phyloP scores from a whole-genome alignment of 176 grass and related monocot genomes.

The Themeda triandra region DNA sequence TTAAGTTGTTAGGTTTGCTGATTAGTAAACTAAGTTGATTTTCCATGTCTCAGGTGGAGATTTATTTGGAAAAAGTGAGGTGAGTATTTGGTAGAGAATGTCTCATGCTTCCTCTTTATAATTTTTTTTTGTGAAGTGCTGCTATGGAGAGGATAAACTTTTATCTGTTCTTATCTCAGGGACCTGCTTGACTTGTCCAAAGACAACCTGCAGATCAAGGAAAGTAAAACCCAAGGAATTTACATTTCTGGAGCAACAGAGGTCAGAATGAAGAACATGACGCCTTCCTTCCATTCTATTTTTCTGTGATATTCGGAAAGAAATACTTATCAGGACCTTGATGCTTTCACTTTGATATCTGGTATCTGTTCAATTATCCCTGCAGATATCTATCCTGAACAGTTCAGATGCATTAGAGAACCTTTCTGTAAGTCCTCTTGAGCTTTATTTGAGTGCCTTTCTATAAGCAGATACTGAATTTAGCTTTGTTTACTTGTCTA shows the following conservation, averaged over 20 bases:
- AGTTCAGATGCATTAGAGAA: slow-evolving; percentile 58
- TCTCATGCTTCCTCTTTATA: neutral
- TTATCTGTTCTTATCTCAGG: slow-evolving; percentile 40
- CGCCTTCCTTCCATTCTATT: slow-evolving; percentile 10
- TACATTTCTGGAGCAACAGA: slow-evolving; percentile 89
- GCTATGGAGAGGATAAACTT: neutral
- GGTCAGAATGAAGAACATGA: slow-evolving; percentile 35
- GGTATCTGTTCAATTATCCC: slow-evolving; percentile 8
- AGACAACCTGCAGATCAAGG: slow-evolving; percentile 93
- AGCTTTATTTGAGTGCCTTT: neutral
- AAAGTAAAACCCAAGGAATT: slow-evolving; percentile 77
- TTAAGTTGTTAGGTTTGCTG: neutral
- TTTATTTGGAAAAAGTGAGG: slow-evolving; percentile 96
- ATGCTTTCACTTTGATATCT: slow-evolving; percentile 20
- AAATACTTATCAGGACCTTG: slow-evolving; percentile 10
- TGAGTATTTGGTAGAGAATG: slow-evolving; percentile 19
- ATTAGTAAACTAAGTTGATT: slow-evolving; percentile 12
- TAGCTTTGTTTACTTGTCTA: slow-evolving; percentile 4
- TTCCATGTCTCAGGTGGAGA: slow-evolving; percentile 63
- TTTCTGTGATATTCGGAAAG: slow-evolving; percentile 2
- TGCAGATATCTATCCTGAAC: slow-evolving; percentile 63
- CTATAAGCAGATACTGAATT: neutral
- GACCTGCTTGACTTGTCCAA: slow-evolving; percentile 96
- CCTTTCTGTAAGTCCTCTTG: slow-evolving; percentile 68
- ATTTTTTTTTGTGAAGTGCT: slow-evolving; percentile 13